Evolutionary conservation across 805 yeast species (phyloP).

Genomic region (Ogataea henricii): DNA sequence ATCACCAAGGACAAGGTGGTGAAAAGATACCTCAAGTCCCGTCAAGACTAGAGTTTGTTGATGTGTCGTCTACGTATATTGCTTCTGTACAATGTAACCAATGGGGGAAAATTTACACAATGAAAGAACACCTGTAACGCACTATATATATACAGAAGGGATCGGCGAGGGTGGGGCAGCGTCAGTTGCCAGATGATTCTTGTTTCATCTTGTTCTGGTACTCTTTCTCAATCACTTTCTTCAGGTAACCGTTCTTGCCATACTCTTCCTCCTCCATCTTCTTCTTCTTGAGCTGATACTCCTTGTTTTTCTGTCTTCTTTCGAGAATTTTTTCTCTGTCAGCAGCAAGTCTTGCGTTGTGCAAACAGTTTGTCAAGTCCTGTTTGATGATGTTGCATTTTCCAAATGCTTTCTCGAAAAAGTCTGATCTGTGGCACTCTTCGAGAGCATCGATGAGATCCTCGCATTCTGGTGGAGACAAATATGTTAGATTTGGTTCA

Average conservation of each 20-base stretch:
- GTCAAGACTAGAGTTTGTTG: conserved; percentile 71
- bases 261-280: conserved; percentile 72
- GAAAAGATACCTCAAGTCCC: conserved; percentile 84
- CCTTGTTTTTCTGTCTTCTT: conserved; percentile 58
- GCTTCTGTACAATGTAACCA: conserved; percentile 4
- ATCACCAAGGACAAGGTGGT: conserved; percentile 90
- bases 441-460: conserved; percentile 85
- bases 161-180: neutral
- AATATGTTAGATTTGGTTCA: neutral
- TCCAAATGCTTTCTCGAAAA: conserved; percentile 72
- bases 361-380: conserved; percentile 76
- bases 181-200: neutral
- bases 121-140: neutral
- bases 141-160: conserved; percentile 1
- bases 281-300: conserved; percentile 58
- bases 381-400: conserved; percentile 83
- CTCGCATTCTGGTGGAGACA: conserved; percentile 57
- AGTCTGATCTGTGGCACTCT: conserved; percentile 77
- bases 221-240: conserved; percentile 61
- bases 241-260: conserved; percentile 73
- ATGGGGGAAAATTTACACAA: neutral
- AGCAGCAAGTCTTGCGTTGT: conserved; percentile 66
- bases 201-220: conserved; percentile 23
- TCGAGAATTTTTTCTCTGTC: conserved; percentile 56
- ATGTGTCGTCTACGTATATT: neutral